A percentile compares a stretch with the other conserved stretches of the same genome.
Evolutionary conservation across 2,329 filamentous ascomycete genomes (phyloP).

Genomic region (Bisporella sp.): DNA sequence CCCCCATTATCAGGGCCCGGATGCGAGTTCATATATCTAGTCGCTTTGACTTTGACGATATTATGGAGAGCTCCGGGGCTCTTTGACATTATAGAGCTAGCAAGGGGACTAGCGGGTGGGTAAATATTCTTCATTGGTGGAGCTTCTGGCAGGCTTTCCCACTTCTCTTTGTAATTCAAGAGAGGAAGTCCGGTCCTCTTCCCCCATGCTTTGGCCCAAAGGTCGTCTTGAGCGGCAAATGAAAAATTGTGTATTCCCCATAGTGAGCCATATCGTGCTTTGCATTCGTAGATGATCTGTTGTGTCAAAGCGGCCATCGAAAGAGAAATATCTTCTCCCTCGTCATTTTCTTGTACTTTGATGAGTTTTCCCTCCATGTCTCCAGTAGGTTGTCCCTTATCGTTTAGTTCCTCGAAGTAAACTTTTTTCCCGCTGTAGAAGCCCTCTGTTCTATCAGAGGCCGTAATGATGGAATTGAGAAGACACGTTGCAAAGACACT

Average conservation of each 20-base stretch:
- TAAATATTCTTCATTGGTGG: slow-evolving; percentile 6
- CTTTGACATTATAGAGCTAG: slow-evolving; percentile 10
- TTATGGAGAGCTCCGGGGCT: slow-evolving; percentile 8
- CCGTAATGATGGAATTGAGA: slow-evolving; percentile 5
- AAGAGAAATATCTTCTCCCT: slow-evolving; percentile 8
- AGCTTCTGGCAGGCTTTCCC: slow-evolving; percentile 8
- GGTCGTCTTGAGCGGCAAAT: slow-evolving; percentile 8
- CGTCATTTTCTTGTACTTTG: slow-evolving; percentile 6
- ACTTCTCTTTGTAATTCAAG: slow-evolving; percentile 9
- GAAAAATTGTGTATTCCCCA: slow-evolving; percentile 7
- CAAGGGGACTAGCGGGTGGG: slow-evolving; percentile 6
- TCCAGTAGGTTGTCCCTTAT: slow-evolving; percentile 1
- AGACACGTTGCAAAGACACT: slow-evolving; percentile 10
- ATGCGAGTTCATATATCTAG: slow-evolving; percentile 8
- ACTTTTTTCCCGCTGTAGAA: slow-evolving; percentile 1
- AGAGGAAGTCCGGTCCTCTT: slow-evolving; percentile 9
- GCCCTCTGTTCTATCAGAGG: slow-evolving; percentile 7
- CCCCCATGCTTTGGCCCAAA: slow-evolving; percentile 8
- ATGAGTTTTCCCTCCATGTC: slow-evolving; percentile 3
- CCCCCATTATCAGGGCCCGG: slow-evolving; percentile 8
- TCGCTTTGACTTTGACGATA: slow-evolving; percentile 9
- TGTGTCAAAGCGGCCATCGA: slow-evolving; percentile 7
- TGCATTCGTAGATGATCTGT: slow-evolving; percentile 7
- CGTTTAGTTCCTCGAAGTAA: slow-evolving; percentile 2
- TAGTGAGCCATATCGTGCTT: slow-evolving; percentile 7